Conservation (phyloP, 768 basidiomycete species). For the Crepidotus variabilis region DNA sequence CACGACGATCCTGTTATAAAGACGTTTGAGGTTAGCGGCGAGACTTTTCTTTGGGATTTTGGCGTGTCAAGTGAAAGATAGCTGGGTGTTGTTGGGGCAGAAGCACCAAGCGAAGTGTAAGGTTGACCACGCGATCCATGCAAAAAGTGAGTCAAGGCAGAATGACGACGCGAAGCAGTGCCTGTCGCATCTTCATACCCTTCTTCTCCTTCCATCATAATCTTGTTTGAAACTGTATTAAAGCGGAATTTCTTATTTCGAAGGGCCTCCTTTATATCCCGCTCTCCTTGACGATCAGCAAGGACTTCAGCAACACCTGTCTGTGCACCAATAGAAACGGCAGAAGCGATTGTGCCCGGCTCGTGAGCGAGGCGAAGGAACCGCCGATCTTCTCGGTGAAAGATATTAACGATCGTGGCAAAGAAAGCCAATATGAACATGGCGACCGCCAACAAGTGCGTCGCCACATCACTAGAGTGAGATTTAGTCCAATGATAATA, state of each 20-base stretch:
- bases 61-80: not conserved
- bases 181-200: slow-evolving; percentile 40
- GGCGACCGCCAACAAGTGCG: slow-evolving; percentile 37
- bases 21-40: not conserved
- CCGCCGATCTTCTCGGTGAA: slow-evolving; percentile 42
- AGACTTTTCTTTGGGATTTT: not conserved
- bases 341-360: slow-evolving; percentile 55
- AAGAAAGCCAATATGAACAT: slow-evolving; percentile 43
- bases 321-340: slow-evolving; percentile 50
- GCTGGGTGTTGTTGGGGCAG: not conserved
- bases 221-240: slow-evolving; percentile 44
- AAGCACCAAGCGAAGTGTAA: not conserved
- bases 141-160: not conserved
- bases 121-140: not conserved
- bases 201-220: slow-evolving; percentile 50
- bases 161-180: slow-evolving; percentile 16
- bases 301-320: slow-evolving; percentile 45
- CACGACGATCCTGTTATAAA: not conserved
- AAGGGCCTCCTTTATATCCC: slow-evolving; percentile 38
- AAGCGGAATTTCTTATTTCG: slow-evolving; percentile 46
- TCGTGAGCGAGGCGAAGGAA: slow-evolving; percentile 41
- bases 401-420: slow-evolving; percentile 40
- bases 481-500: not conserved
- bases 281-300: slow-evolving; percentile 32
- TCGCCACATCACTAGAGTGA: slow-evolving; percentile 33